Evolutionary conservation across 805 yeast species (phyloP), one percentile per base, ranked within the genome.

Genomic region (Candida corydali): DNA sequence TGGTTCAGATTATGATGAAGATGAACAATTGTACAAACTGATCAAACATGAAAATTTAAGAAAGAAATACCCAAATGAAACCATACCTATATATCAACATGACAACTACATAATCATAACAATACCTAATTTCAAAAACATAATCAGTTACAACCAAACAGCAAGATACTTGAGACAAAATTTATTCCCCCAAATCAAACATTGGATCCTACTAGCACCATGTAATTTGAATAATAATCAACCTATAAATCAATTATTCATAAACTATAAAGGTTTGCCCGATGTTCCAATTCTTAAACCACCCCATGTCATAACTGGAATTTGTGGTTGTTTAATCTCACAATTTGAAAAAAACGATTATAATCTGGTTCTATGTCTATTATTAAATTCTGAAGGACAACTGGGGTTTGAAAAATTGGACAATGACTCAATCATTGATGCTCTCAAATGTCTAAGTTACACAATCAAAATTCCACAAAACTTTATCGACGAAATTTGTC

Each of bases 301-400:
- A 1, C 87, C 86, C 0, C 82, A 76, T 52, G 73, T 73, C 36
- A 56, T 80, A 18, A 75, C 83, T 1, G 85, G 84, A 0, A 67
- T 75, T 17, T 46, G 70, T 7, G 85, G 78, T n/a, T 62, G 74
- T 1, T 42, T 65, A 4, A 50, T 55, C 14, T 65, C 68, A 3
- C 59, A 45, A 36, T 41, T 57, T 26, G 20, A 37, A 2, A 20
- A 29, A 15, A 14, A 14, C 5, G n/a, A 8, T 6, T 11, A 17
- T 8, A 16, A 28, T 18, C 5, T 3, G 10, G 41, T 47, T 18
- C 31, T 46, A 12, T 28, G 51, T 30, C 48, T 70, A 30, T 59
- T 59, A 3, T 56, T 75, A 30, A 76, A 78, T 42, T 70, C 82
- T 28, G 85, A 79, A 54, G 86, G 86, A 4, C 79, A 75, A 15